Evolutionary conservation across 495 filamentous ascomycete species (phyloP).

Genomic region (Penicillium ochrochloron): DNA sequence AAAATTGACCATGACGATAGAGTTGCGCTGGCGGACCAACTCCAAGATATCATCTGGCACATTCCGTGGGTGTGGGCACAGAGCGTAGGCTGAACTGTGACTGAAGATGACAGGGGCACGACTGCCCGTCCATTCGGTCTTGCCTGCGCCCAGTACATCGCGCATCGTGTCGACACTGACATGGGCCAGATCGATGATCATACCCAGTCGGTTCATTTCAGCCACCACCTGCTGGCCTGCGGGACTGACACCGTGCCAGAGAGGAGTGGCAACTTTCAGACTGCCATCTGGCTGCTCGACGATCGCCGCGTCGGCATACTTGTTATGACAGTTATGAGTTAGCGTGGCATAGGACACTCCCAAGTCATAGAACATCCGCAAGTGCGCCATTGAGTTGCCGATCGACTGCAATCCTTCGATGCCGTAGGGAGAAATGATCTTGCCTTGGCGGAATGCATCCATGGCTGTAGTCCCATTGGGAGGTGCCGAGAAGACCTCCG

Average conservation of each 20-base stretch:
- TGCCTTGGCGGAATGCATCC: slow-evolving; percentile 60
- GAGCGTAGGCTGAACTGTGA: slow-evolving; percentile 56
- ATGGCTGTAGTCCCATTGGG: slow-evolving; percentile 62
- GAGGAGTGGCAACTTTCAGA: slow-evolving; percentile 50
- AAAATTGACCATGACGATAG: slow-evolving; percentile 66
- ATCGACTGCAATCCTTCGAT: slow-evolving; percentile 97
- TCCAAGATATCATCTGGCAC: slow-evolving; percentile 62
- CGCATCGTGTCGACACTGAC: slow-evolving; percentile 60
- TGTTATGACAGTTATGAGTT: slow-evolving; percentile 93
- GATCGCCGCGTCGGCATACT: slow-evolving; percentile 84
- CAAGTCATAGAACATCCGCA: slow-evolving; percentile 73
- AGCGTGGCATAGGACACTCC: slow-evolving; percentile 93
- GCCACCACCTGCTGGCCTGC: slow-evolving; percentile 63
- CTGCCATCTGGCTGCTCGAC: slow-evolving; percentile 49
- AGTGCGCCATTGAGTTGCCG: slow-evolving; percentile 78
- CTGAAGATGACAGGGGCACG: slow-evolving; percentile 61
- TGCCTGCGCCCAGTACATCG: slow-evolving; percentile 54
- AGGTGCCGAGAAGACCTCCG: slow-evolving; percentile 64
- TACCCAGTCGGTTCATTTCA: slow-evolving; percentile 62
- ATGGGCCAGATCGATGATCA: slow-evolving; percentile 60
- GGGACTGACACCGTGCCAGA: slow-evolving; percentile 67
- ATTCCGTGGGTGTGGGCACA: slow-evolving; percentile 62
- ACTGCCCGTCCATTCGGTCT: slow-evolving; percentile 48
- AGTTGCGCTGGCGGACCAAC: slow-evolving; percentile 57
- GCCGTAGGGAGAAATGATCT: slow-evolving; percentile 71